These are phyloP conservation scores for Pythium folliculosum DNA, from an alignment of 352 stramenopile species.

Conservation along the genomic window DNA sequence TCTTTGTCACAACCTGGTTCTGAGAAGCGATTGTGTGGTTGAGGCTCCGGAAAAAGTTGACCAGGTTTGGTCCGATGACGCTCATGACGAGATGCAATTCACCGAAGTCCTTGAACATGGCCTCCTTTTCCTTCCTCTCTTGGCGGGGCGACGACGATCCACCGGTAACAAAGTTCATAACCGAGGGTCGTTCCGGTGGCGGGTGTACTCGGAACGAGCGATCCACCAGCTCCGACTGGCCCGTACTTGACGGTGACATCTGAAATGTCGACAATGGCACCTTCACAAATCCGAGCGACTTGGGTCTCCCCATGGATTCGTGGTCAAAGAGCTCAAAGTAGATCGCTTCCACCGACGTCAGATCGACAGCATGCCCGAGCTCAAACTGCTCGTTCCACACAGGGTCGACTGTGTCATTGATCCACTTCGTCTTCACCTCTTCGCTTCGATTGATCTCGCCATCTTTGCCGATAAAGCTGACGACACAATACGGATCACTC, in stretches of 20 bases:
- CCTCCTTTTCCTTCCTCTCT: slow-evolving; percentile 39
- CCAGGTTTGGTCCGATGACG: slow-evolving; percentile 58
- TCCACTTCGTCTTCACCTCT: slow-evolving; percentile 55
- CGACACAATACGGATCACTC: slow-evolving; percentile 72
- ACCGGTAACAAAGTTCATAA: slow-evolving; percentile 16
- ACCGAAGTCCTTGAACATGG: slow-evolving; percentile 47
- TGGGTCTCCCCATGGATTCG: slow-evolving; percentile 50
- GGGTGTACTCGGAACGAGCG: slow-evolving; percentile 68
- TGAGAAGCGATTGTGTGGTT: slow-evolving; percentile 38
- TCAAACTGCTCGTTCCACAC: slow-evolving; percentile 58
- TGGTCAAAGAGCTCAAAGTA: slow-evolving; percentile 67
- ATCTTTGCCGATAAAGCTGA: slow-evolving; percentile 65
- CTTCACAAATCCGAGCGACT: slow-evolving; percentile 56
- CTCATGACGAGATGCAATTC: slow-evolving; percentile 73
- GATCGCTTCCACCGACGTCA: slow-evolving; percentile 55
- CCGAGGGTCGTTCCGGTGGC: slow-evolving; percentile 25
- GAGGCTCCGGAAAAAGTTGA: slow-evolving; percentile 61
- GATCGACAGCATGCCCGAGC: slow-evolving; percentile 50
- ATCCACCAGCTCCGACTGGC: slow-evolving; percentile 61
- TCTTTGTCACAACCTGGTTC: slow-evolving; percentile 47
- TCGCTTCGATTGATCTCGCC: slow-evolving; percentile 57
- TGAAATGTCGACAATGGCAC: slow-evolving; percentile 64
- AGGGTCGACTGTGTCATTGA: slow-evolving; percentile 49
- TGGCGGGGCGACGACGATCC: slow-evolving; percentile 33
- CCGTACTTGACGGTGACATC: slow-evolving; percentile 61